Conservation (phyloP, 257 asterid species). For the Galeopsis tetrahit region DNA sequence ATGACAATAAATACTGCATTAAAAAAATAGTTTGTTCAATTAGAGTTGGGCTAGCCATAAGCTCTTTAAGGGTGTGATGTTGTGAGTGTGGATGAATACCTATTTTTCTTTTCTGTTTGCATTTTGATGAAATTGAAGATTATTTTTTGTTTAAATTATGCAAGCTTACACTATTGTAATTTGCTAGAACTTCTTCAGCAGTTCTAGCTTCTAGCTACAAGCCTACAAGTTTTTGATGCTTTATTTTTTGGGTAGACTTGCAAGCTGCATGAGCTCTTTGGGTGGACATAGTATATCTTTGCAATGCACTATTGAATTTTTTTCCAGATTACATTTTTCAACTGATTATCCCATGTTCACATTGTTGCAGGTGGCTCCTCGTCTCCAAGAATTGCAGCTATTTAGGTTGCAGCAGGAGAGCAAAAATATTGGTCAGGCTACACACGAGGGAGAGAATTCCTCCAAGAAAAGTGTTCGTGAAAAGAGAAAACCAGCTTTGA, state of each 20-base stretch:
- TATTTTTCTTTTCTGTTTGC: not conserved
- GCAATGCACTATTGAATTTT: not conserved
- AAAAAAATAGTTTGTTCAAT: not conserved
- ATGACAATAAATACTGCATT: not conserved
- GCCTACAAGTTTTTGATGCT: not conserved
- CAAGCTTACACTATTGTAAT: not conserved
- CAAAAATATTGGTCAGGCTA: slow-evolving; percentile 47
- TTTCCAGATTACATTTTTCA: slow-evolving; percentile 15
- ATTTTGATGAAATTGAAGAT: not conserved
- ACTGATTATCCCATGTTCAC: slow-evolving; percentile 15
- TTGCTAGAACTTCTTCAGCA: not conserved
- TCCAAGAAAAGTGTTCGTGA: slow-evolving; percentile 57
- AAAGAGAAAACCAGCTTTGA: slow-evolving; percentile 72
- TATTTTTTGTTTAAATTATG: not conserved
- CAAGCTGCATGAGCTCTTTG: slow-evolving; percentile 22
- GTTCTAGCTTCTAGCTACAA: slow-evolving; percentile 7
- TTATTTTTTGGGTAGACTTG: not conserved
- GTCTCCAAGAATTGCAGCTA: slow-evolving; percentile 84
- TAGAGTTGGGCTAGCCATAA: too few relatives aligned
- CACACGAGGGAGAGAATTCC: slow-evolving; percentile 54
- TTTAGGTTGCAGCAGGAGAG: slow-evolving; percentile 78
- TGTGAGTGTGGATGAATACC: not conserved
- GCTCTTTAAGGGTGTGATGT: not conserved
- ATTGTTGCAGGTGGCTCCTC: slow-evolving; percentile 83
- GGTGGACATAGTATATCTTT: not conserved